These are phyloP conservation scores for Lactifluus subvellereus DNA, from an alignment of 768 basidiomycete genomes.

Conservation along the genomic window DNA sequence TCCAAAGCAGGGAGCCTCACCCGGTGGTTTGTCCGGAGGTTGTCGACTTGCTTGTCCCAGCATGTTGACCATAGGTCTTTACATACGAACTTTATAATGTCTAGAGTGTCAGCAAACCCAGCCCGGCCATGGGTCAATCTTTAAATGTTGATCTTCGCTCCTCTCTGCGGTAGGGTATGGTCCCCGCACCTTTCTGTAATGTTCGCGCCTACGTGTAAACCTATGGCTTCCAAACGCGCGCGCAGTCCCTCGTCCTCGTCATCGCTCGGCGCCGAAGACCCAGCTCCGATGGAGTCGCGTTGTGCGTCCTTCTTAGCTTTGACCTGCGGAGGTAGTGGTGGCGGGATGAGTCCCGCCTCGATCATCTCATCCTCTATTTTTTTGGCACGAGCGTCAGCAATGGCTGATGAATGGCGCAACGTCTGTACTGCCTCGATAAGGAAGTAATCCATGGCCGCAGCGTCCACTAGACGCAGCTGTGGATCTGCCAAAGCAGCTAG, in stretches of 20 bases:
- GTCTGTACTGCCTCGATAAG: constrained; percentile 74
- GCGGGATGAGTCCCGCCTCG: constrained; percentile 66
- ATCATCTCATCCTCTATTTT: constrained; percentile 74
- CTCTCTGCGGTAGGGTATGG: not conserved
- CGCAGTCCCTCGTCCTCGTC: constrained; percentile 73
- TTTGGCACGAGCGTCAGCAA: constrained; percentile 61
- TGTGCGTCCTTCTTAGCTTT: constrained; percentile 36
- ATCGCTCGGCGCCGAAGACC: constrained; percentile 33
- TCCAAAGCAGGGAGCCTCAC: constrained; percentile 38
- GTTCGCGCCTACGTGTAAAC: constrained; percentile 80
- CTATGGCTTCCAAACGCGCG: constrained; percentile 72
- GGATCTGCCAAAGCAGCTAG: constrained; percentile 62
- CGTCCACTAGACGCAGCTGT: constrained; percentile 55
- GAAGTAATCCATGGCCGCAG: constrained; percentile 76
- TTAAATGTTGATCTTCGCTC: not conserved
- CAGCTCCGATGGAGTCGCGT: constrained; percentile 36
- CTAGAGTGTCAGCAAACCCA: constrained; percentile 77
- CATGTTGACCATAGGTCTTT: constrained; percentile 92
- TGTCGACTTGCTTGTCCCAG: constrained; percentile 95
- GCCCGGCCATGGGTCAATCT: constrained; percentile 74
- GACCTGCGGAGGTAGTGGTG: constrained; percentile 37
- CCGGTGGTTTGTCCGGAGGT: constrained; percentile 89
- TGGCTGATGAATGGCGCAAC: constrained; percentile 65
- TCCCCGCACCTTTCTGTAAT: constrained; percentile 71
- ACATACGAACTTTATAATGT: constrained; percentile 92